Percentiles rank a stretch among this genome's conserved stretches.
phyloP scores from a whole-genome alignment of 2,329 filamentous ascomycete genomes.

The Nannizzia gypsea region DNA sequence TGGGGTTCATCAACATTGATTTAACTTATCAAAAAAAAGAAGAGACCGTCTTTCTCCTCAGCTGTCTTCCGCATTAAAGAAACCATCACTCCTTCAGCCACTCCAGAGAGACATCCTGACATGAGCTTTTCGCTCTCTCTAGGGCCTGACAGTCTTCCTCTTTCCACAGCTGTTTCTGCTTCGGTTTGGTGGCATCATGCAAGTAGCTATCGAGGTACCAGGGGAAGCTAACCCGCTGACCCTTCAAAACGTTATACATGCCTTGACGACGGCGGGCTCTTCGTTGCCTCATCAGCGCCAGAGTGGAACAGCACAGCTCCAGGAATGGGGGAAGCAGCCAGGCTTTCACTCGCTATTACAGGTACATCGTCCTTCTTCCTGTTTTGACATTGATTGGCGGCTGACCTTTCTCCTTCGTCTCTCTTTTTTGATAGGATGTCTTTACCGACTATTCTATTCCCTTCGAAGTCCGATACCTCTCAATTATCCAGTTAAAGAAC shows the following conservation, averaged over 20 bases:
- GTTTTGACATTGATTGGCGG: neutral
- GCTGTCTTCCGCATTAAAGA: neutral
- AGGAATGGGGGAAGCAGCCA: constrained; percentile 55
- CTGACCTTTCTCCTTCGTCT: neutral
- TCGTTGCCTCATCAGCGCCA: constrained; percentile 54
- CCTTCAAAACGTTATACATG: constrained; percentile 51
- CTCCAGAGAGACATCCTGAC: neutral
- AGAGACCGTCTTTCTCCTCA: too few relatives aligned
- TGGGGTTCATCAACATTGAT: neutral
- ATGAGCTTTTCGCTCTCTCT: neutral
- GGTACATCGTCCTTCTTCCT: constrained; percentile 32
- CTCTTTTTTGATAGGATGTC: constrained; percentile 53
- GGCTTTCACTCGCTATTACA: constrained; percentile 60
- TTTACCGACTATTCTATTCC: constrained; percentile 72
- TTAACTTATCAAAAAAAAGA: neutral
- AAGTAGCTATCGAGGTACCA: constrained; percentile 62
- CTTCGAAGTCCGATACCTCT: constrained; percentile 69
- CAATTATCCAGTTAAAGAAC: constrained; percentile 91
- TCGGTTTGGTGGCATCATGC: constrained; percentile 40
- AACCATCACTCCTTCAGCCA: neutral
- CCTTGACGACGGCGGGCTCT: constrained; percentile 52
- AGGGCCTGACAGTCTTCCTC: neutral
- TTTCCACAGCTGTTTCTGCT: neutral
- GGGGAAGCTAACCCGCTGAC: constrained; percentile 67
- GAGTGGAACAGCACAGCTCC: constrained; percentile 55